phyloP scores from a whole-genome alignment of 2,329 filamentous ascomycete genomes.

The Raffaelea deltoideospora region DNA sequence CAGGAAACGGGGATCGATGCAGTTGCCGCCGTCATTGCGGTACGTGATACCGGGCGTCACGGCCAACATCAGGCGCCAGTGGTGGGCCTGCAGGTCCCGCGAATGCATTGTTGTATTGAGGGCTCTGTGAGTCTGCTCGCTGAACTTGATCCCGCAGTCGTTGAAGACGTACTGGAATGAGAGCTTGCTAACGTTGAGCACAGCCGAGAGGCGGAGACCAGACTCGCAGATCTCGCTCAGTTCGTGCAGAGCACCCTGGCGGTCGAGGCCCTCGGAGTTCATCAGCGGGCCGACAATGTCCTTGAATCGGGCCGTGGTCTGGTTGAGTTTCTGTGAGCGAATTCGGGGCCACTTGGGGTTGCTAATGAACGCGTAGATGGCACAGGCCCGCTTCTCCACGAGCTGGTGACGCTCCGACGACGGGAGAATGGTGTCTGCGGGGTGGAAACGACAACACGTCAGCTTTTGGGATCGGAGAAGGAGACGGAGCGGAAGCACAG shows the following conservation, averaged over 20 bases:
- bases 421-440: slow-evolving; percentile 2
- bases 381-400: slow-evolving; percentile 19
- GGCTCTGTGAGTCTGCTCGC: slow-evolving; percentile 28
- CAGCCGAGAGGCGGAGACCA: slow-evolving; percentile 29
- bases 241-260: slow-evolving; percentile 24
- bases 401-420: slow-evolving; percentile 19
- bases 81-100: slow-evolving; percentile 29
- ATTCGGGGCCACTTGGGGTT: slow-evolving; percentile 14
- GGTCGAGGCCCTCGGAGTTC: slow-evolving; percentile 20
- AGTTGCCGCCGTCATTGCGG: slow-evolving; percentile 32
- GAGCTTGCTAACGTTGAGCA: slow-evolving; percentile 25
- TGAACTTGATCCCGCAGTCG: slow-evolving; percentile 33
- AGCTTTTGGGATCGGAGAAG: too few relatives aligned
- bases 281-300: slow-evolving; percentile 28
- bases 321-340: slow-evolving; percentile 11
- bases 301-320: slow-evolving; percentile 13
- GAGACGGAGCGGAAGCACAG: too few relatives aligned
- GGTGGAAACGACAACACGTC: too few relatives aligned
- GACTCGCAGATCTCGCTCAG: slow-evolving; percentile 24
- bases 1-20: slow-evolving; percentile 28
- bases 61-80: slow-evolving; percentile 36
- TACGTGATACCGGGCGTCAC: slow-evolving; percentile 39
- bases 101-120: slow-evolving; percentile 26
- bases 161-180: slow-evolving; percentile 26
- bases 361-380: slow-evolving; percentile 18